These are phyloP conservation scores for Cutaneotrichosporon mucoides DNA, from an alignment of 1,284 basidiomycete genomes.

Conservation along the genomic window DNA sequence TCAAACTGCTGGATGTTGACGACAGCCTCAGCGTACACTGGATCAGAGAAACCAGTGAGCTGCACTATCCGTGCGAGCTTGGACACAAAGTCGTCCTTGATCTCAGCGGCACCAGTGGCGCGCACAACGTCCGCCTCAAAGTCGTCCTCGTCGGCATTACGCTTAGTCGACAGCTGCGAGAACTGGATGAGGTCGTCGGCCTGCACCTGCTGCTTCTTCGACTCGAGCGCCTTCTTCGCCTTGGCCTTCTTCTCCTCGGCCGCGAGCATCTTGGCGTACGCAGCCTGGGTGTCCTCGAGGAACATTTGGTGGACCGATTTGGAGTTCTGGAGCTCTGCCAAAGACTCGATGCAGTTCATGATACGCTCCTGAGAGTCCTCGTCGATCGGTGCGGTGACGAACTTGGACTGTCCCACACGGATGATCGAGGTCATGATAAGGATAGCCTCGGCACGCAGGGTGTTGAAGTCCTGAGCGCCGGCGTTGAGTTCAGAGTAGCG, in stretches of 20 bases:
- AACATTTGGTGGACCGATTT: constrained; percentile 75
- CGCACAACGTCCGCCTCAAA: constrained; percentile 69
- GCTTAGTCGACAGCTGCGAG: constrained; percentile 92
- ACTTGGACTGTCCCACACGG: constrained; percentile 95
- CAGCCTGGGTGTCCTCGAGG: constrained; percentile 85
- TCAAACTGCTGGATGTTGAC: constrained; percentile 99
- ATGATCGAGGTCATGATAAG: constrained; percentile 97
- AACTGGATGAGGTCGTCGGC: constrained; percentile 90
- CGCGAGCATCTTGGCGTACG: constrained; percentile 89
- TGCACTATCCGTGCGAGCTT: constrained; percentile 94
- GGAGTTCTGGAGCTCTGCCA: constrained; percentile 65
- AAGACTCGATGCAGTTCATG: constrained; percentile 90
- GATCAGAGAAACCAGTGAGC: constrained; percentile 96
- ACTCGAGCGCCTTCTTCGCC: constrained; percentile 79
- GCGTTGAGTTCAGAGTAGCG: constrained; percentile 64
- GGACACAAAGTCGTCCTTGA: constrained; percentile 92
- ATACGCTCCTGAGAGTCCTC: constrained; percentile 97
- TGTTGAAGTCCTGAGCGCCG: constrained; percentile 63
- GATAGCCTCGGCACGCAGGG: constrained; percentile 91
- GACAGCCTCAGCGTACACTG: constrained; percentile 96
- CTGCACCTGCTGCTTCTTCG: constrained; percentile 71
- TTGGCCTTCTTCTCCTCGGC: constrained; percentile 87
- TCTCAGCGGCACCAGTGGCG: constrained; percentile 80
- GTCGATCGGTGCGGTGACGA: constrained; percentile 88
- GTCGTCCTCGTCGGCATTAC: constrained; percentile 70